Percentiles rank a stretch among this genome's conserved stretches.
Evolutionary conservation across 2,329 filamentous ascomycete species (phyloP).

Genomic region (Corynespora cassiicola): DNA sequence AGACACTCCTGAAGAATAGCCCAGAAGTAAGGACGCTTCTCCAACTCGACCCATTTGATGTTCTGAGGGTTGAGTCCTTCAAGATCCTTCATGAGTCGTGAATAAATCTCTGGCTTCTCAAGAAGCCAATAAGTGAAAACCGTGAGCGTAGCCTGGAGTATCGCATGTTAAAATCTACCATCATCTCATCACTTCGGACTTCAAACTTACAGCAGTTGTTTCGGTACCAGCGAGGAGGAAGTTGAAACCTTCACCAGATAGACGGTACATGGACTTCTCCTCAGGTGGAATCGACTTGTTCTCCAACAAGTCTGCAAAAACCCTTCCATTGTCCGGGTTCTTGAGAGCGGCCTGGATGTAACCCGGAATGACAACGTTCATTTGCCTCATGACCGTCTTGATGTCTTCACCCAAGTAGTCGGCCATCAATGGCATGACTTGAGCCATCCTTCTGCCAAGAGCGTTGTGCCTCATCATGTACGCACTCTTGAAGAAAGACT

Average conservation of each 20-base stretch:
- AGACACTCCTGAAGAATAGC: conserved; percentile 43
- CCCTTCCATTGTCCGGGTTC: conserved; percentile 30
- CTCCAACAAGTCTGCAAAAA: conserved; percentile 29
- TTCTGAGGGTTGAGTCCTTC: conserved; percentile 18
- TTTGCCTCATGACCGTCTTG: conserved; percentile 29
- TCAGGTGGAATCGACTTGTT: conserved; percentile 25
- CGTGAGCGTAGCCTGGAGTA: too few relatives aligned
- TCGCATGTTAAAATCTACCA: too few relatives aligned
- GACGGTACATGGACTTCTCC: conserved; percentile 25
- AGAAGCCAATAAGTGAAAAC: conserved; percentile 43
- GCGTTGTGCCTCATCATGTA: conserved; percentile 37
- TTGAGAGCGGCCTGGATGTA: conserved; percentile 29
- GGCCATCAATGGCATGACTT: conserved; percentile 31
- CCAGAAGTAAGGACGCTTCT: conserved; percentile 39
- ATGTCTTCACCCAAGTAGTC: conserved; percentile 34
- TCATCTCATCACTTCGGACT: too few relatives aligned
- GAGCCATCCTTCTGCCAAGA: conserved; percentile 27
- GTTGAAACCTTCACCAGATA: conserved; percentile 31
- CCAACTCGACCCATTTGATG: conserved; percentile 27
- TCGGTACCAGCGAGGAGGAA: conserved; percentile 32
- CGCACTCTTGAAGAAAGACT: conserved; percentile 32
- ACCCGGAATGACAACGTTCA: conserved; percentile 32
- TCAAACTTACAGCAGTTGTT: conserved; percentile 30
- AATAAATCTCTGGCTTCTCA: conserved; percentile 28
- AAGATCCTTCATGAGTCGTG: conserved; percentile 28